Base-by-base conservation (phyloP, 768 basidiomycete genomes). In the Mycena kentingensis region DNA sequence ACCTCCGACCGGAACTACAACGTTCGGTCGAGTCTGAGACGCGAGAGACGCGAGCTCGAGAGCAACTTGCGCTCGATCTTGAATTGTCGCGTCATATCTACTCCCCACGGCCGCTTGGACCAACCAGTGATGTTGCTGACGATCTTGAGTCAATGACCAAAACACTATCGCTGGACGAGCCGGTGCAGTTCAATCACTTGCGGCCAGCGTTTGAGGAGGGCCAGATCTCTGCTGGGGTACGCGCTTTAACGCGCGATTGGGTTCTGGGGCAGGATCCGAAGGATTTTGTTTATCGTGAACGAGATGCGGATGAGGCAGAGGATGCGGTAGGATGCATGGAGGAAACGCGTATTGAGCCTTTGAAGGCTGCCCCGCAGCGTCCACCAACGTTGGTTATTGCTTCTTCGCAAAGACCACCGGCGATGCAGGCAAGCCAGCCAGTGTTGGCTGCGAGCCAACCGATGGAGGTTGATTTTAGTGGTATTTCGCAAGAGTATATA, bases 211-310 rank as follows among this genome's bases (percentile, higher is more conserved):
- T 56, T 10, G 52, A 62, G 8, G 65, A 62, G 11, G 49, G 55
- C 34, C 52, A 58, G 24, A 57, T 76, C 18, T 77, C 83, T 0
- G 65, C 76, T 3, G 85, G 85, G 3, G 82, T 86, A 10, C 76
- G 84, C 25, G 71, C 84, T 19, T 73, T 92, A 34, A 66, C 92
- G 49, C 76, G 78, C 50, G 85, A 87, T 36, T 92, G 90, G 90
- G 74, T 80, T 44, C 54, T 80, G 21, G 82, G 85, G 12, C 57
- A 69, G 2, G 72, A 83, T 65, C 80, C 82, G 3, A 66, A 72
- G 2, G 63, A 74, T 5, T 85, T 81, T 57, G 59, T 63, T 3
- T 87, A 82, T 60, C 64, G 55, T 10, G 84, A 89, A 57, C 80
- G 80, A 1, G 73, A 71, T 38, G 59, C 65, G 24, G 64, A 55